Percentiles rank a stretch among this genome's conserved stretches.
Conservation (phyloP, 441 rosid species). For the Biscutella laevigata region DNA sequence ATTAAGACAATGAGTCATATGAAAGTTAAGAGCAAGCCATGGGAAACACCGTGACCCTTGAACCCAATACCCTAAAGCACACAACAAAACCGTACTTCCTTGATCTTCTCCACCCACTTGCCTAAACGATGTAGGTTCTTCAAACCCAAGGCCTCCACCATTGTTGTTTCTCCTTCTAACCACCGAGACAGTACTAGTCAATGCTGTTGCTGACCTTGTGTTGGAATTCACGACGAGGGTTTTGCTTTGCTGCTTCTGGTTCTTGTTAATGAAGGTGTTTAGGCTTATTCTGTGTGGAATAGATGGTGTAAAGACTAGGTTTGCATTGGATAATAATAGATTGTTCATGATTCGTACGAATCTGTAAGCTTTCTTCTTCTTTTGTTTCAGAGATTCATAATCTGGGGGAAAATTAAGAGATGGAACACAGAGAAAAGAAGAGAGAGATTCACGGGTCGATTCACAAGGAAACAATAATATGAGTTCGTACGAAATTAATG, state of each 20-base stretch:
- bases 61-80: constrained; percentile 76
- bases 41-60: constrained; percentile 85
- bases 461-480: background rate
- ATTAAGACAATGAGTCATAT: constrained; percentile 58
- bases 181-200: constrained; percentile 24
- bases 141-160: constrained; percentile 12
- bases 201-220: constrained; percentile 11
- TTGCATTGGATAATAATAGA: constrained; percentile 15
- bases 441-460: background rate
- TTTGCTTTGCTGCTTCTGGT: constrained; percentile 3
- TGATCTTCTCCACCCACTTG: constrained; percentile 25
- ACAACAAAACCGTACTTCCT: constrained; percentile 36
- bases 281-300: background rate
- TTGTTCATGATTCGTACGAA: constrained; percentile 5
- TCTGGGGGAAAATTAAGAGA: background rate
- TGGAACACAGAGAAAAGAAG: background rate
- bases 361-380: background rate
- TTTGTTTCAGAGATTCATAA: background rate
- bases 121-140: constrained; percentile 20
- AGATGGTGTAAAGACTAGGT: constrained; percentile 5
- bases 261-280: constrained; percentile 4
- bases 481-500: no score
- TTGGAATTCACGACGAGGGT: constrained; percentile 6
- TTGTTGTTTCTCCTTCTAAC: constrained; percentile 18
- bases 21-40: constrained; percentile 77